Evolutionary conservation across 164 flowering plant genomes (phyloP), one percentile per base, ranked within the genome.

Genomic region (Akebia trifoliata): DNA sequence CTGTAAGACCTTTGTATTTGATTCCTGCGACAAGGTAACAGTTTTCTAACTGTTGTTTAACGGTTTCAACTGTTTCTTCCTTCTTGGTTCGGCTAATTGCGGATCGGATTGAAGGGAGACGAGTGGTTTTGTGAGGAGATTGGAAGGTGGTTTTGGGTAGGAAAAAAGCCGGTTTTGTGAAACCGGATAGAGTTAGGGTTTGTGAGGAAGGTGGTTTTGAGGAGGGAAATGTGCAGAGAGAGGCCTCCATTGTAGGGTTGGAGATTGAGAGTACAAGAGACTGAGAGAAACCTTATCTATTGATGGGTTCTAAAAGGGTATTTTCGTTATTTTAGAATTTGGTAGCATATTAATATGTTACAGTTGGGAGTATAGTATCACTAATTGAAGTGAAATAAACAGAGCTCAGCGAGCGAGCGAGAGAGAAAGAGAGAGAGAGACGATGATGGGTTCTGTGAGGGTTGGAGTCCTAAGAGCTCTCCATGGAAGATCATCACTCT

Each of bases 1-100:
- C 99, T 4, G 96, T 90, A 60, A 90, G 54, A 48, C 97, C 97
- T 36, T 81, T 74, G 84, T 94, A 94, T 35, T 65, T 74, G 69
- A 94, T 90, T 21, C 77, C 97, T 14, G 99, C 99, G 3, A 94
- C 4, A 9, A 94, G 83, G 80, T 78, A 40, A 61, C 97, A 90
- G 68, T 82, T 71, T 25, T 93, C 92, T 26, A 94, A 82, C 56
- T 87, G 82, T 17, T 62, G 46, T 37, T 78, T 80, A 6, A 90
- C 92, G 11, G 76, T 74, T 4, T 79, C 86, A 0, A 93, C 90
- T 1, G 95, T 93, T 51, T 80, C 83, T 69, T 90, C 95, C 59
- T 93, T 93, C 82, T 82, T 84, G 40, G 83, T 67, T 38, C 92
- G 84, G 70, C 79, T 78, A 44, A 90, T 87, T 42, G 97, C 92